Base-by-base conservation (phyloP, 139 green algal species). In the Eudorina sp. region DNA sequence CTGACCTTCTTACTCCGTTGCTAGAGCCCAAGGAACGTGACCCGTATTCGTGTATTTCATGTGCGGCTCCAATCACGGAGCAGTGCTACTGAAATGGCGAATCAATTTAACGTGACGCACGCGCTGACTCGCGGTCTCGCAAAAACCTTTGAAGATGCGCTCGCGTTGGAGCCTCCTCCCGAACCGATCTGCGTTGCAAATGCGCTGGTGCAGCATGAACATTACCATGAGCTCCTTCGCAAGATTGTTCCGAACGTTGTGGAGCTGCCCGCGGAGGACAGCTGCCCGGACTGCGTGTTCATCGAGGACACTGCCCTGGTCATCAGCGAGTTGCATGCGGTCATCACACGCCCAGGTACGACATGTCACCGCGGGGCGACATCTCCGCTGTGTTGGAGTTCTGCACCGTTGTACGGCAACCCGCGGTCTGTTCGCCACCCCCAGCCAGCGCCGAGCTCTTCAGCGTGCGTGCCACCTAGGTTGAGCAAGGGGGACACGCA, bases 281-380 rank as follows among this genome's bases (percentile, higher is more conserved):
- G 7, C 11, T 89, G 83, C 53, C 89, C 89, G 0, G 89, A 92
- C 64, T 88, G 83, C 43, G 68, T 84, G 3, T 92, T 92, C 76
- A 70, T 92, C 8, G 89, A 92, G 53, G 89, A 84, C 21, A 53
- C 51, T 25, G 83, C 69, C 0, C 40, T 89, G 43, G 53, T 89
- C 0, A 64, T 82, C 70, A 60, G 29, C 40, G 9, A 53, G 8
- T 1, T 16, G 1, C 43, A 75, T n/a, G 83, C 51, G 2, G 51
- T 89, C 0, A 40, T 82, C 8, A 75, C 83, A 9, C 69, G 68
- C 3, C 83, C 83, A 60, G 83, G 83, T 89, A 51, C n/a, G n/a
- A n/a, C n/a, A n/a, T n/a, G n/a, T n/a, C n/a, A n/a, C n/a, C n/a
- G n/a, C n/a, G n/a, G n/a, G n/a, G n/a, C n/a, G n/a, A n/a, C n/a